Evolutionary conservation across 2,329 filamentous ascomycete genomes (phyloP).

Genomic region (Clonostachys sp.): DNA sequence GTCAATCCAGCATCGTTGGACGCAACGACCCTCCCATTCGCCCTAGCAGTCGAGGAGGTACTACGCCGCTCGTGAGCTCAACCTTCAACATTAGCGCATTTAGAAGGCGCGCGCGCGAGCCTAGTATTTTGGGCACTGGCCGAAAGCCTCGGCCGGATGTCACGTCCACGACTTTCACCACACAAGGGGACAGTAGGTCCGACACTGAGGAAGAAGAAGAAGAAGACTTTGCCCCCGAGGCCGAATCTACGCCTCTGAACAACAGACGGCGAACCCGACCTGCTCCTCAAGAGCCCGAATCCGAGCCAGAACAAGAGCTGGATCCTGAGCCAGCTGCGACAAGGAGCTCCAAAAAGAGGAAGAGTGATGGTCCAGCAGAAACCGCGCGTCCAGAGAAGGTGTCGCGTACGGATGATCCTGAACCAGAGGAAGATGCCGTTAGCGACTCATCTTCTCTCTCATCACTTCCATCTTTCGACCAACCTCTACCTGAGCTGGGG

Average conservation of each 20-base stretch:
- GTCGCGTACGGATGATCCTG: conserved; percentile 17
- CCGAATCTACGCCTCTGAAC: conserved; percentile 63
- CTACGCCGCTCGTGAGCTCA: conserved; percentile 41
- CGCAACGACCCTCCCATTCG: conserved; percentile 46
- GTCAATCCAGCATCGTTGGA: conserved; percentile 45
- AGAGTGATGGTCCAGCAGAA: conserved; percentile 41
- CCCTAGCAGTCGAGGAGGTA: conserved; percentile 44
- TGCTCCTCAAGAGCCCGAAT: conserved; percentile 9
- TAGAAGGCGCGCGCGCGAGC: conserved; percentile 51
- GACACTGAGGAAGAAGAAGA: conserved; percentile 38
- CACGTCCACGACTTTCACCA: neutral
- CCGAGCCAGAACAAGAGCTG: conserved; percentile 18
- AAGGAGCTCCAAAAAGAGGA: conserved; percentile 46
- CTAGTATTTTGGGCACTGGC: conserved; percentile 54
- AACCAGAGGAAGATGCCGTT: conserved; percentile 11
- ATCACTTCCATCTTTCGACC: conserved; percentile 21
- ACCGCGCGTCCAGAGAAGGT: conserved; percentile 29
- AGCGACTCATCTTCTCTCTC: conserved; percentile 30
- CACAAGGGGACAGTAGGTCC: conserved; percentile 17
- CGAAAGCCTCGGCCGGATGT: conserved; percentile 26
- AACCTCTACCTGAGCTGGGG: conserved; percentile 16
- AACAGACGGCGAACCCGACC: conserved; percentile 28
- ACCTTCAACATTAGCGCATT: conserved; percentile 54
- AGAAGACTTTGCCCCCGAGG: conserved; percentile 56
- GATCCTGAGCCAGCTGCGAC: conserved; percentile 6